Conservation (phyloP, 179 eudicot species). For the Vitellaria paradoxa region DNA sequence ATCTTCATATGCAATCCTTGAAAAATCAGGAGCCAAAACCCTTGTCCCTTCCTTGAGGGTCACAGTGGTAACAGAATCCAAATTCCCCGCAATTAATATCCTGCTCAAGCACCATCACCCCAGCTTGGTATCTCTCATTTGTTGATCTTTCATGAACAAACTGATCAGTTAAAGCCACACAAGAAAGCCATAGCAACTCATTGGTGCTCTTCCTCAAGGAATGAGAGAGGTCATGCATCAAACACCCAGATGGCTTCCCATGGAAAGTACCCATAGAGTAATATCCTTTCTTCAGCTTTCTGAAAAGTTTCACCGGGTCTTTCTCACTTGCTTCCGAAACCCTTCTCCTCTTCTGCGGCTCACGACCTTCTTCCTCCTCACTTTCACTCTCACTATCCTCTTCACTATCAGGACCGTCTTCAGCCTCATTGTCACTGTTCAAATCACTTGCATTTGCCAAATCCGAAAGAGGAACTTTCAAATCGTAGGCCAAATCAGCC, state of each 20-base stretch:
- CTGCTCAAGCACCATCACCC: conserved; percentile 97
- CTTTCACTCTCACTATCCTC: conserved; percentile 53
- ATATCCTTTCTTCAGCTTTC: conserved; percentile 70
- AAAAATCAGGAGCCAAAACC: conserved; percentile 81
- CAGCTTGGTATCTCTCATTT: conserved; percentile 85
- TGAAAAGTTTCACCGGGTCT: conserved; percentile 60
- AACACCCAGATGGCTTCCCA: conserved; percentile 96
- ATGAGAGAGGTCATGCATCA: conserved; percentile 87
- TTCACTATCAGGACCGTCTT: conserved; percentile 49
- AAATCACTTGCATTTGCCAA: conserved; percentile 85
- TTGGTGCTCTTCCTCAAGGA: conserved; percentile 82
- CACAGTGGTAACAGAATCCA: conserved; percentile 65
- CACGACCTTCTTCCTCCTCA: conserved; percentile 51
- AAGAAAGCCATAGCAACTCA: conserved; percentile 91
- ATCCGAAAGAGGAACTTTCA: conserved; percentile 63
- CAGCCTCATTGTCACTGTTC: conserved; percentile 76
- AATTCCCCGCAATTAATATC: conserved; percentile 86
- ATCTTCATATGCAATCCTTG: conserved; percentile 90
- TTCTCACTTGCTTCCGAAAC: conserved; percentile 53
- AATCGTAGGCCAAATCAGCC: conserved; percentile 85
- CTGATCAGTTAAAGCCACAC: conserved; percentile 93
- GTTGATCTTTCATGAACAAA: conserved; percentile 95
- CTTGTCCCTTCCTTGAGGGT: conserved; percentile 92
- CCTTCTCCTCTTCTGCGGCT: conserved; percentile 66
- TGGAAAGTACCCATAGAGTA: conserved; percentile 87